A percentile compares a stretch with the other conserved stretches of the same genome.
Conservation (phyloP, 139 green algal species). For the Mesotaenium endlicherianum region DNA sequence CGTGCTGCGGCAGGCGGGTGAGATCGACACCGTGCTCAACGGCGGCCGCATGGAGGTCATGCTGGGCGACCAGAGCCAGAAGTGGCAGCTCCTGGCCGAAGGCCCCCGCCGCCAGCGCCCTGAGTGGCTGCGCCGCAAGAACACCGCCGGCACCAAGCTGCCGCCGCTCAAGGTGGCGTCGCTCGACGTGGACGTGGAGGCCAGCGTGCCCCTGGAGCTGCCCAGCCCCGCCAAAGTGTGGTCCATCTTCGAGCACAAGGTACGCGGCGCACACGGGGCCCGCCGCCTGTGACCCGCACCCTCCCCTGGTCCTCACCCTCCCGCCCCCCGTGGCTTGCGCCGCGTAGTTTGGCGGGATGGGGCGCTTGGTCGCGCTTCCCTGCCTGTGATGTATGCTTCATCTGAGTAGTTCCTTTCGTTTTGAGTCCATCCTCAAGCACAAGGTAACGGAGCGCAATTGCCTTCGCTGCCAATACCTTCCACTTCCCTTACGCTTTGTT, state of each 20-base stretch:
- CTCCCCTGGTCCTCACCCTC: too few species aligned
- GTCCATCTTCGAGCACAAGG: constrained; percentile 31
- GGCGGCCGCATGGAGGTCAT: constrained; percentile 38
- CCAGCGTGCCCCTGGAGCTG: background rate
- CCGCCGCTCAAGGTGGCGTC: background rate
- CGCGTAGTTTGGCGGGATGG: too few species aligned
- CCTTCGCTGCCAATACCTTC: too few species aligned
- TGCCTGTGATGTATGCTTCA: too few species aligned
- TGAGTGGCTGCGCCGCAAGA: constrained; percentile 33
- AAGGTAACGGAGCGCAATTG: too few species aligned
- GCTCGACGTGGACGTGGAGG: background rate
- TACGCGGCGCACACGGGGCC: background rate
- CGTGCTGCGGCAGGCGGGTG: constrained; percentile 5
- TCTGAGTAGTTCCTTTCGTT: too few species aligned
- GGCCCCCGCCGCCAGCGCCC: constrained; percentile 17
- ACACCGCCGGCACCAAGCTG: background rate
- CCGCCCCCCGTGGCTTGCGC: too few species aligned
- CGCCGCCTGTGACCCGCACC: background rate
- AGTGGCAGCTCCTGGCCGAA: constrained; percentile 37
- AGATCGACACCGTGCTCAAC: constrained; percentile 3
- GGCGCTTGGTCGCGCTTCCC: too few species aligned
- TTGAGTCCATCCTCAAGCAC: too few species aligned
- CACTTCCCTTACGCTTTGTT: too few species aligned
- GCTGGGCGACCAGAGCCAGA: constrained; percentile 10
- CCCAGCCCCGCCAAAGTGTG: constrained; percentile 20